A percentile compares a stretch with the other conserved stretches of the same genome.
phyloP scores from a whole-genome alignment of 768 basidiomycete genomes.

The Suillus tomentosus region DNA sequence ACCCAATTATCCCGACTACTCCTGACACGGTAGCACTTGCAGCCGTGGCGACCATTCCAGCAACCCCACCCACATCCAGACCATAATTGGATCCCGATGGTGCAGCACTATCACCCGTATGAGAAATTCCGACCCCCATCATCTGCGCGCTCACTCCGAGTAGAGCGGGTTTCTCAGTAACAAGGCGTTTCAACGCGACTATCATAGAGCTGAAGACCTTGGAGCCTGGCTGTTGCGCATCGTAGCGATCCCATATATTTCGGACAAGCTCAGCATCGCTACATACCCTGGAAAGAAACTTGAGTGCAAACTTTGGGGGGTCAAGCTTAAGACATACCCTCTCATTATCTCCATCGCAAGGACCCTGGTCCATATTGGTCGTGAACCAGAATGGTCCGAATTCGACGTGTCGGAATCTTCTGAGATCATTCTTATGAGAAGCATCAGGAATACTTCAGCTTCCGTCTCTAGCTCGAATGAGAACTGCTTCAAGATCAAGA shows the following conservation, averaged over 20 bases:
- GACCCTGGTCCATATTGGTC: slow-evolving; percentile 86
- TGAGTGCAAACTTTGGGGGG: not conserved
- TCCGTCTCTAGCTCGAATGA: slow-evolving; percentile 78
- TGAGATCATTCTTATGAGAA: slow-evolving; percentile 64
- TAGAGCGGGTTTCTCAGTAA: slow-evolving; percentile 85
- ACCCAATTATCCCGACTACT: slow-evolving; percentile 83
- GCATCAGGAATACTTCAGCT: slow-evolving; percentile 82
- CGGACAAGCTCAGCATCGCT: slow-evolving; percentile 79
- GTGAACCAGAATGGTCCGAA: slow-evolving; percentile 32
- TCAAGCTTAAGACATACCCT: slow-evolving; percentile 49
- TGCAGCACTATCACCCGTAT: slow-evolving; percentile 25
- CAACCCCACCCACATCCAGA: slow-evolving; percentile 65
- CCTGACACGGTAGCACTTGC: slow-evolving; percentile 84
- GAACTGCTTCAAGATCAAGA: slow-evolving; percentile 91
- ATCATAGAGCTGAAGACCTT: slow-evolving; percentile 79
- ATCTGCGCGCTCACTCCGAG: slow-evolving; percentile 82
- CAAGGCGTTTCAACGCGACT: slow-evolving; percentile 79
- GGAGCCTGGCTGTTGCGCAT: slow-evolving; percentile 58
- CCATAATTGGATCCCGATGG: slow-evolving; percentile 45
- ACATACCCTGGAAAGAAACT: slow-evolving; percentile 53
- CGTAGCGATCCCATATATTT: slow-evolving; percentile 79
- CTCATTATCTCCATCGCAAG: slow-evolving; percentile 91
- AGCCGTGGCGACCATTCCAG: slow-evolving; percentile 81
- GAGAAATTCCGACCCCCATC: slow-evolving; percentile 70
- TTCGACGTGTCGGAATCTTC: slow-evolving; percentile 46